Evolutionary conservation across 2,329 filamentous ascomycete genomes (phyloP).

Genomic region (Colletotrichum sp.): DNA sequence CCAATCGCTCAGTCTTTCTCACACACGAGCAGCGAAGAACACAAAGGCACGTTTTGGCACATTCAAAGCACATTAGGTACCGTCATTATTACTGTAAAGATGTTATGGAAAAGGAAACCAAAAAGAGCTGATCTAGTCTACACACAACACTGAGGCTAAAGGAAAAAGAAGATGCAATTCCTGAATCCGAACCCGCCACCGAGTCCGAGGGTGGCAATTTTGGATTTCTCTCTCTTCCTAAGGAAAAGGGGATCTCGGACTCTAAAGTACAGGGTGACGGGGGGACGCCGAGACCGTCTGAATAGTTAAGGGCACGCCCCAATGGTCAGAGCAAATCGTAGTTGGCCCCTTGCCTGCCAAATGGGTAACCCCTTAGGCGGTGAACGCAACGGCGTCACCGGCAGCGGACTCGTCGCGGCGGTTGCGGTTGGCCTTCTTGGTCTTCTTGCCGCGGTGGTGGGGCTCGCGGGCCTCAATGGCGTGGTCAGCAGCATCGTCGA

Average conservation of each 20-base stretch:
- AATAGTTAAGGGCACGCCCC: not conserved
- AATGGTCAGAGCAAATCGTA: not conserved
- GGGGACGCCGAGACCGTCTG: not conserved
- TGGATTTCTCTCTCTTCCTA: not conserved
- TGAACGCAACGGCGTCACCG: slow-evolving; percentile 1
- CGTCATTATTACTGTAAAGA: slow-evolving; percentile 13
- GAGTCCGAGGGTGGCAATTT: not conserved
- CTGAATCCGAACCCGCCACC: not conserved
- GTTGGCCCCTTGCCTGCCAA: slow-evolving; percentile 3
- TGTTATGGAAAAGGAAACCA: not conserved
- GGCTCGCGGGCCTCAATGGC: slow-evolving; percentile 23
- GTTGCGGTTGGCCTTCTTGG: not conserved
- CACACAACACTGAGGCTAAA: not conserved
- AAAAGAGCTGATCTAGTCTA: slow-evolving; percentile 14
- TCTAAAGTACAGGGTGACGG: not conserved
- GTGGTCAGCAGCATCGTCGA: not conserved
- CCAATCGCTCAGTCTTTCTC: not conserved
- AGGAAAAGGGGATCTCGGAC: not conserved
- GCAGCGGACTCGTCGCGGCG: not conserved
- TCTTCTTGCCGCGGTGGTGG: slow-evolving; percentile 20
- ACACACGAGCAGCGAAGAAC: not conserved
- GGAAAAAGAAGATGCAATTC: not conserved
- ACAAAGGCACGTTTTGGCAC: not conserved
- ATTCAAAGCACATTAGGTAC: slow-evolving; percentile 6
- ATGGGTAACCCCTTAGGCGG: not conserved